A percentile compares a stretch with the other conserved stretches of the same genome.
phyloP scores from a whole-genome alignment of 371 early-diverging fungal species.

The Coemansia sp. region DNA sequence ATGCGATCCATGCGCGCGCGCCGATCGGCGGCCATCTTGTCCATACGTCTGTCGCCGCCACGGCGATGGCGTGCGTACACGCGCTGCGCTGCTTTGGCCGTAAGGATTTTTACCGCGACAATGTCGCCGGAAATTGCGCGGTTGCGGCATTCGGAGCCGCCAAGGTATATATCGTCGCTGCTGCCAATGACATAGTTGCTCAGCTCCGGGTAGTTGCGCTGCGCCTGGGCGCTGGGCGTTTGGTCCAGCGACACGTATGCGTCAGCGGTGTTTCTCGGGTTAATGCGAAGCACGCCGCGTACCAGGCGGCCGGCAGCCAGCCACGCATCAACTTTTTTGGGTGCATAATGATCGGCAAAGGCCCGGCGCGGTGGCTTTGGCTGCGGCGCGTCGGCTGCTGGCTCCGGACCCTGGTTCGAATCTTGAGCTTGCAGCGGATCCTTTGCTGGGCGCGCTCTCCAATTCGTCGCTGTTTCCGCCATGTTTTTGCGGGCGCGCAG shows the following conservation, averaged over 20 bases:
- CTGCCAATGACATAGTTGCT: slow-evolving; percentile 54
- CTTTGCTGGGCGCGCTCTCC: not conserved
- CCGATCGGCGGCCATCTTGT: slow-evolving; percentile 45
- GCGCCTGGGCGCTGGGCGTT: slow-evolving; percentile 55
- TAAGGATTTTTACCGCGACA: slow-evolving; percentile 80
- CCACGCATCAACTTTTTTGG: slow-evolving; percentile 4
- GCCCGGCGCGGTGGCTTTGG: not conserved
- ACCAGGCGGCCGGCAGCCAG: slow-evolving; percentile 22
- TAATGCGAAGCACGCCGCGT: slow-evolving; percentile 78
- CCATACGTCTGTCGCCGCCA: slow-evolving; percentile 51
- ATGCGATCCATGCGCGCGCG: slow-evolving; percentile 27
- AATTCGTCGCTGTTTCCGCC: not conserved
- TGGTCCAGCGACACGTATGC: slow-evolving; percentile 73
- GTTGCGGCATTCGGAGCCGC: slow-evolving; percentile 75
- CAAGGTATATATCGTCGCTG: slow-evolving; percentile 69
- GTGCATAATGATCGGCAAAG: slow-evolving; percentile 26
- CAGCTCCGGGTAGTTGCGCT: slow-evolving; percentile 49
- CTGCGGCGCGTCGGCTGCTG: not conserved
- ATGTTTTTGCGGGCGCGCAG: not conserved
- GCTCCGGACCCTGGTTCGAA: no score
- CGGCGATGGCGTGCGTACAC: slow-evolving; percentile 62
- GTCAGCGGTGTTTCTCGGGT: slow-evolving; percentile 77
- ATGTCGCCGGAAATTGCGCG: slow-evolving; percentile 87
- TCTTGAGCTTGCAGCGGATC: not conserved
- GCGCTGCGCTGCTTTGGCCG: slow-evolving; percentile 61